Conservation (phyloP, 768 basidiomycete species). For the Pisolithus albus region DNA sequence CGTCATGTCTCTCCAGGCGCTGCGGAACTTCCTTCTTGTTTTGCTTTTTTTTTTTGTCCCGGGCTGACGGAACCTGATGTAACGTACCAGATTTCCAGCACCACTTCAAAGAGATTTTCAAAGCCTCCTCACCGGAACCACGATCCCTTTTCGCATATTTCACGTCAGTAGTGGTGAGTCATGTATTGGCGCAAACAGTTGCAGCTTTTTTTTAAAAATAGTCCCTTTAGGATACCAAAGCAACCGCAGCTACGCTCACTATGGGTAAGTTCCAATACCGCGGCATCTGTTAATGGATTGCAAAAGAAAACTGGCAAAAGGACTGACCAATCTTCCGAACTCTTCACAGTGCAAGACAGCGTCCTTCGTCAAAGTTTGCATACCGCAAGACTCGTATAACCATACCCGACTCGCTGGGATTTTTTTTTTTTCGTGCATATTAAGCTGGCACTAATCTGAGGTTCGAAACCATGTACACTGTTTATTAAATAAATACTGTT, state of each 20-base stretch:
- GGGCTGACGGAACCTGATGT: too few relatives aligned
- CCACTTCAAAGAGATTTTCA: conserved; percentile 71
- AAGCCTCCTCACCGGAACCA: conserved; percentile 51
- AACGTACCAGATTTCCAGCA: conserved; percentile 58
- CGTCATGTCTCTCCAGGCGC: too few relatives aligned
- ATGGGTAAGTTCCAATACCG: conserved; percentile 41
- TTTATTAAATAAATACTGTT: too few relatives aligned
- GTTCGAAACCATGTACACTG: too few relatives aligned
- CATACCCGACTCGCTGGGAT: neutral
- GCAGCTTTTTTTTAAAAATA: conserved; percentile 5
- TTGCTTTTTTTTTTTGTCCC: too few relatives aligned
- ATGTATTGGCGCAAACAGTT: neutral
- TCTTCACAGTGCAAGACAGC: conserved; percentile 53
- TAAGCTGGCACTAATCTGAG: too few relatives aligned
- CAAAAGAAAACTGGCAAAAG: too few relatives aligned
- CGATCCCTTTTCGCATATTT: conserved; percentile 50
- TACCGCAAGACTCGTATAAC: conserved; percentile 59
- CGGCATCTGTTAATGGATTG: too few relatives aligned
- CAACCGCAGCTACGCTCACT: conserved; percentile 64
- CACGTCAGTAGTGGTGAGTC: conserved; percentile 69
- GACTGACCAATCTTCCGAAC: neutral
- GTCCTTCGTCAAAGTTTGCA: conserved; percentile 67
- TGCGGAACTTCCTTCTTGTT: too few relatives aligned
- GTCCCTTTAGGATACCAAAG: conserved; percentile 55
- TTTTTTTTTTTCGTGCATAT: neutral